Evolutionary conservation across 148 eudicot genomes (phyloP).

Genomic region (Polygonum maritimum): DNA sequence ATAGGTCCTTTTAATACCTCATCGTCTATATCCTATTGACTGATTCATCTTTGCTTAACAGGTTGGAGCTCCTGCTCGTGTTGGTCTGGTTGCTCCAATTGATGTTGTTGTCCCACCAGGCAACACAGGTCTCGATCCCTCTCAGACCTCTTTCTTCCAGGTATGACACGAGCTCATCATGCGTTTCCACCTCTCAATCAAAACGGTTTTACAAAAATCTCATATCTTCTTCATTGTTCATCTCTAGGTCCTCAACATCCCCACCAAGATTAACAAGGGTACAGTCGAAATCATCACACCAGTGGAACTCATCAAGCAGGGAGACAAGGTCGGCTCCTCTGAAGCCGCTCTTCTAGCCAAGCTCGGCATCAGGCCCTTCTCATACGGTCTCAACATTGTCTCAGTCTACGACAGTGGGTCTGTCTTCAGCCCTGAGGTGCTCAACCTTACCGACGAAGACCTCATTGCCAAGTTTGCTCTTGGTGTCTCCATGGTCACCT

Average conservation of each 20-base stretch:
- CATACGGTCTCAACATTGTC: no score
- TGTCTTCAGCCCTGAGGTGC: no score
- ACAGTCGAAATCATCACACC: constrained; percentile 54
- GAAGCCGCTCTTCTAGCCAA: constrained; percentile 49
- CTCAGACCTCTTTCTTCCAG: no score
- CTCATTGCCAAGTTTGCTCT: no score
- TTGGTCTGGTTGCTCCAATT: not conserved
- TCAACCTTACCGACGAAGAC: no score
- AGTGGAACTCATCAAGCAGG: constrained; percentile 51
- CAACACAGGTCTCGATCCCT: no score
- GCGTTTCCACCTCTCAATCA: no score
- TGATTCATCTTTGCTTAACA: constrained; percentile 4
- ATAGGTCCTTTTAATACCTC: no score
- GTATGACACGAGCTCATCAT: no score
- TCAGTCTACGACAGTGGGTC: no score
- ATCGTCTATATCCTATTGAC: not conserved
- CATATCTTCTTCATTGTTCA: not conserved
- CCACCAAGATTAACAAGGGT: constrained; percentile 17
- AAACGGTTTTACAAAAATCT: not conserved
- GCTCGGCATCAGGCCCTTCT: constrained; percentile 21
- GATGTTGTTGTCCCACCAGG: no score
- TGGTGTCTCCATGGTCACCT: constrained; percentile 19
- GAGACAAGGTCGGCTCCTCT: constrained; percentile 61
- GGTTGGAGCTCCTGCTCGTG: constrained; percentile 69
- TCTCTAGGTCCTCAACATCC: constrained; percentile 36